Evolutionary conservation across 2,329 filamentous ascomycete species (phyloP).

Genomic region (Xylariaceae sp.): DNA sequence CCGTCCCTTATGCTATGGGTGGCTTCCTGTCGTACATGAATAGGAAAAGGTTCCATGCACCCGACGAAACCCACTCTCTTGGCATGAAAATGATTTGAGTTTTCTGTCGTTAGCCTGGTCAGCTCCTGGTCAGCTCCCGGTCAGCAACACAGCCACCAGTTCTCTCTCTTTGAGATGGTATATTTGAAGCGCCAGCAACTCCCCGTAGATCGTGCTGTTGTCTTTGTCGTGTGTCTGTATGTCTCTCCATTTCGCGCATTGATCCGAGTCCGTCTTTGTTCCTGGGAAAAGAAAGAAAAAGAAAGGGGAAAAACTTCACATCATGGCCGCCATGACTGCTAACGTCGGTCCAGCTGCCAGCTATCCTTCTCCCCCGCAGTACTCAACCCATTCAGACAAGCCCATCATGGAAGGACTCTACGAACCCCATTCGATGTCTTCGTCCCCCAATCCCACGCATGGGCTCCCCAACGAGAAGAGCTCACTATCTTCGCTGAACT

Average conservation of each 20-base stretch:
- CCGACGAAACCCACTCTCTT: slow-evolving; percentile 11
- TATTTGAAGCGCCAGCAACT: slow-evolving; percentile 19
- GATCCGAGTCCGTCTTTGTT: slow-evolving; percentile 11
- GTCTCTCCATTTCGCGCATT: slow-evolving; percentile 11
- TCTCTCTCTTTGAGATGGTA: background rate
- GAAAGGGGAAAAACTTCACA: too few relatives aligned
- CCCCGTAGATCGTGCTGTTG: slow-evolving; percentile 11
- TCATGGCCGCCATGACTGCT: slow-evolving; percentile 32
- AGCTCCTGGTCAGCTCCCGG: slow-evolving; percentile 12
- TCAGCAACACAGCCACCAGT: slow-evolving; percentile 21
- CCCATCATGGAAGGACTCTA: slow-evolving; percentile 32
- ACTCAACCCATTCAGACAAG: slow-evolving; percentile 31
- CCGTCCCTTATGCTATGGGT: background rate
- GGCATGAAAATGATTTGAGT: slow-evolving; percentile 21
- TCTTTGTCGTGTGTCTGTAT: slow-evolving; percentile 4
- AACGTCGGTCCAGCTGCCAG: slow-evolving; percentile 33
- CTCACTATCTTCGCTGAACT: slow-evolving; percentile 44
- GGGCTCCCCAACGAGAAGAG: slow-evolving; percentile 28
- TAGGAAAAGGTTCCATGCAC: slow-evolving; percentile 10
- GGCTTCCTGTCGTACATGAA: slow-evolving; percentile 5
- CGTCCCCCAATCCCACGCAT: slow-evolving; percentile 36
- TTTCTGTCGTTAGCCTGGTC: slow-evolving; percentile 18
- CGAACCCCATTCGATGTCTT: slow-evolving; percentile 39
- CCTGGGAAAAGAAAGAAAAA: slow-evolving; percentile 7
- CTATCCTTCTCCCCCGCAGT: slow-evolving; percentile 36